A percentile compares a stretch with the other conserved stretches of the same genome.
Evolutionary conservation across 768 basidiomycete species (phyloP).

Genomic region (Phaffia tasmanica): DNA sequence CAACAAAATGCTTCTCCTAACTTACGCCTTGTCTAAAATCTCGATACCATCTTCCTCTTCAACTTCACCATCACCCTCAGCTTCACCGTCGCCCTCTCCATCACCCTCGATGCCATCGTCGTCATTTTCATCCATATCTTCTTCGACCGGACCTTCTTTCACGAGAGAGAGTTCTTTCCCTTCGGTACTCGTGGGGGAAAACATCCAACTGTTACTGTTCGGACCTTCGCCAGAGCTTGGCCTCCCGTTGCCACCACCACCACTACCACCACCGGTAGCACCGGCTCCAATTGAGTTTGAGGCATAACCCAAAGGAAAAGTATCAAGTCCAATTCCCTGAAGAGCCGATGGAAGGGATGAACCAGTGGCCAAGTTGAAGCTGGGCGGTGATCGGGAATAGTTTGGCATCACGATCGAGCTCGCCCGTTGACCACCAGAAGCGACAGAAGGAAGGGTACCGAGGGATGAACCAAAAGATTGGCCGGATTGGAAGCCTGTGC

Average conservation of each 20-base stretch:
- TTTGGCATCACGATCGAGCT: too few species aligned
- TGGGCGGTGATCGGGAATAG: too few species aligned
- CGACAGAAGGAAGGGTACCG: too few species aligned
- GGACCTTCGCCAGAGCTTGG: neutral
- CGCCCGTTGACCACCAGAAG: too few species aligned
- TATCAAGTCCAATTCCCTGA: slow-evolving; percentile 8
- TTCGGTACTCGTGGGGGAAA: slow-evolving; percentile 8
- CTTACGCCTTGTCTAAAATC: slow-evolving; percentile 14
- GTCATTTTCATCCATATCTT: slow-evolving; percentile 1
- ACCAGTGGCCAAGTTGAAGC: too few species aligned
- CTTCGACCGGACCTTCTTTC: neutral
- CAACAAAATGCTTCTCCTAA: neutral
- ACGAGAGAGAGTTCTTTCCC: slow-evolving; percentile 12
- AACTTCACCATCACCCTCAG: slow-evolving; percentile 1
- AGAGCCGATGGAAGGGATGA: too few species aligned
- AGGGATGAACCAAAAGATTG: too few species aligned
- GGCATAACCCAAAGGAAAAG: slow-evolving; percentile 1
- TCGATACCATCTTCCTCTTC: slow-evolving; percentile 7
- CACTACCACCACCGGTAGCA: neutral
- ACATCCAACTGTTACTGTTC: neutral
- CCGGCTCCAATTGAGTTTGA: neutral
- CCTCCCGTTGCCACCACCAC: neutral
- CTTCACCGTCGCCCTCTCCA: neutral
- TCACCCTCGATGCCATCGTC: slow-evolving; percentile 4
- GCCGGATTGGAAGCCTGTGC: too few species aligned